Percentiles rank a stretch among this genome's conserved stretches.
phyloP scores from a whole-genome alignment of 306 rosid species.

The Cyamopsis tetragonoloba region DNA sequence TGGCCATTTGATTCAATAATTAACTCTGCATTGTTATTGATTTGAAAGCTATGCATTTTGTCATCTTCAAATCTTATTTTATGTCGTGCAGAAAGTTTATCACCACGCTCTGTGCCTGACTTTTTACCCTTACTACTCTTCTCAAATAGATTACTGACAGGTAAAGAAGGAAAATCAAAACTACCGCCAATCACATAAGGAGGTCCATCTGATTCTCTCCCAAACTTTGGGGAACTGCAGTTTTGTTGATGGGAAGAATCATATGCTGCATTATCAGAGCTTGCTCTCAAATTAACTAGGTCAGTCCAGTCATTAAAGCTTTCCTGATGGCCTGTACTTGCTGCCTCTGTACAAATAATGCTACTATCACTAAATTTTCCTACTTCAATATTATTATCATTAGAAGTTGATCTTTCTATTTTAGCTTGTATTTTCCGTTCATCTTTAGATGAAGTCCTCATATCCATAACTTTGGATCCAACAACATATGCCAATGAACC shows the following conservation, averaged over 20 bases:
- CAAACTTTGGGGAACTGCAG: constrained; percentile 43
- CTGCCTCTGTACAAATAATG: constrained; percentile 42
- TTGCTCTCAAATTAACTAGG: constrained; percentile 51
- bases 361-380: constrained; percentile 43
- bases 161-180: constrained; percentile 68
- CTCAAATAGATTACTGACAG: constrained; percentile 60
- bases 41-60: constrained; percentile 70
- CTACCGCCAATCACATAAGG: constrained; percentile 37
- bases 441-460: constrained; percentile 74
- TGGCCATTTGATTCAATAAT: constrained; percentile 57
- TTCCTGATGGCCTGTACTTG: constrained; percentile 43
- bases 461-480: constrained; percentile 91
- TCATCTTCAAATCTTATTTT: constrained; percentile 51
- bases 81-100: constrained; percentile 31
- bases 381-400: constrained; percentile 39
- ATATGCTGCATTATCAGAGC: constrained; percentile 45
- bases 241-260: constrained; percentile 44
- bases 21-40: constrained; percentile 66
- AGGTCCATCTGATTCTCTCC: constrained; percentile 52
- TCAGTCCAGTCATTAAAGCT: constrained; percentile 54
- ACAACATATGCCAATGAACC: constrained; percentile 90
- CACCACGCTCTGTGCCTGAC: constrained; percentile 32
- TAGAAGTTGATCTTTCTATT: constrained; percentile 49
- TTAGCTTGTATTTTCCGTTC: constrained; percentile 36
- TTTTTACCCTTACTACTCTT: constrained; percentile 41